Percentiles rank a stretch among this genome's conserved stretches.
phyloP scores from a whole-genome alignment of 352 stramenopile species.

The Globisporangium cylindrosporum region DNA sequence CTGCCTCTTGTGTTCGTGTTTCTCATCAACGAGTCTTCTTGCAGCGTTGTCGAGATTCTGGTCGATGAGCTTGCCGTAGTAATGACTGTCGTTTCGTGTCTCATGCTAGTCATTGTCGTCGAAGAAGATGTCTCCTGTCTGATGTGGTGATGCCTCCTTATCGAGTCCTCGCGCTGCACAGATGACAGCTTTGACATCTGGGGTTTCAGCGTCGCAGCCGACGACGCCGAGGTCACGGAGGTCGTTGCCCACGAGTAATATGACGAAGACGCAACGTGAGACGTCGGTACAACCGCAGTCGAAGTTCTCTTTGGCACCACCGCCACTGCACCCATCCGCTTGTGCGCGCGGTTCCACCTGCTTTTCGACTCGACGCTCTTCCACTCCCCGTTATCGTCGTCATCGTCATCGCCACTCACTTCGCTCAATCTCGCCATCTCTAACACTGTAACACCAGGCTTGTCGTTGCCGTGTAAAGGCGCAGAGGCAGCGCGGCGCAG shows the following conservation, averaged over 20 bases:
- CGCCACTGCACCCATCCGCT: background rate
- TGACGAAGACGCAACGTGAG: background rate
- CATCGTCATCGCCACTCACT: constrained; percentile 4
- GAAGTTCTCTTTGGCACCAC: background rate
- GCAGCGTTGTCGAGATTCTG: background rate
- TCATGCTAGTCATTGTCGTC: background rate
- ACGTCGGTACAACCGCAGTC: background rate
- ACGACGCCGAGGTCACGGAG: constrained; percentile 4
- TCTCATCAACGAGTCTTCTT: constrained; percentile 4
- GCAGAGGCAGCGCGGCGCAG: constrained; percentile 2
- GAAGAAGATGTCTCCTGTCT: background rate
- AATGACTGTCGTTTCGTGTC: background rate
- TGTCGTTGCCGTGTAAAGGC: background rate
- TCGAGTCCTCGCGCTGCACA: constrained; percentile 4
- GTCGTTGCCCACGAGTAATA: constrained; percentile 17
- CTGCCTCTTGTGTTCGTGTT: constrained; percentile 2
- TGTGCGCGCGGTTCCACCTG: constrained; percentile 16
- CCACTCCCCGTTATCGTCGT: constrained; percentile 13
- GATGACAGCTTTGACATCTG: background rate
- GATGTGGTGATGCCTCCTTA: background rate
- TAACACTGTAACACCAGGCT: background rate
- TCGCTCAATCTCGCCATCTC: background rate
- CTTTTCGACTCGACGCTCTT: constrained; percentile 16
- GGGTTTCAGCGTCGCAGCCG: background rate
- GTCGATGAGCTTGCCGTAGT: background rate